Evolutionary conservation across 148 eudicot genomes (phyloP).

Genomic region (Cornus kousa): DNA sequence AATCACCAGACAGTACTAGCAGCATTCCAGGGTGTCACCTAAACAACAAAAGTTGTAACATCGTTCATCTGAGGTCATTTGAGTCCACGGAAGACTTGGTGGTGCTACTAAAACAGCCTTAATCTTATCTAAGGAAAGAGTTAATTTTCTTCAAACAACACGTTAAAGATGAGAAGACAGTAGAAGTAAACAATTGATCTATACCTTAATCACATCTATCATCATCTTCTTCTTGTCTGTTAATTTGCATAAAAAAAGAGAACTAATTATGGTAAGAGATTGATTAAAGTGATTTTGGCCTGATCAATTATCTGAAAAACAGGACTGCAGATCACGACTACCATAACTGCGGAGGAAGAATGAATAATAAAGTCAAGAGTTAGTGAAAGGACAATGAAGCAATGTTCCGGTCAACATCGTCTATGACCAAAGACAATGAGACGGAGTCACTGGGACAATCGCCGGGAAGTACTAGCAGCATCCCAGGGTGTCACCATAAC

Average conservation of each 20-base stretch:
- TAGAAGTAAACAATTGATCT: neutral
- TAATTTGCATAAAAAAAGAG: constrained; percentile 4
- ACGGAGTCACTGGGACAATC: constrained; percentile 53
- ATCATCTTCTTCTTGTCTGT: constrained; percentile 12
- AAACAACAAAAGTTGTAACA: no score
- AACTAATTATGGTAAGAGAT: neutral
- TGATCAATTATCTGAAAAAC: constrained; percentile 25
- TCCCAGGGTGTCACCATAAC: constrained; percentile 3
- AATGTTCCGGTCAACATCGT: constrained; percentile 23
- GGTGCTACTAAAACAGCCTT: constrained; percentile 65
- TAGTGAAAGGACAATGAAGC: constrained; percentile 27
- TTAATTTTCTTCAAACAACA: constrained; percentile 13
- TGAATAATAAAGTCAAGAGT: constrained; percentile 38
- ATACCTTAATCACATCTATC: neutral
- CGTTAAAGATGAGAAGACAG: neutral
- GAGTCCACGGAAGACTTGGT: constrained; percentile 63
- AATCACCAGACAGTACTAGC: constrained; percentile 28
- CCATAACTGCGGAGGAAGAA: constrained; percentile 36
- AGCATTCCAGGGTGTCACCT: constrained; percentile 16
- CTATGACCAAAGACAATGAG: constrained; percentile 48
- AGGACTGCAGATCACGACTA: constrained; percentile 27
- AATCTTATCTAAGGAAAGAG: neutral
- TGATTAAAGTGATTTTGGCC: constrained; percentile 14
- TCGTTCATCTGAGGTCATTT: constrained; percentile 14
- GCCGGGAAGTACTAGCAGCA: constrained; percentile 23